Conservation (phyloP, 371 early-diverging fungal genomes). For the Umbelopsis sp. region DNA sequence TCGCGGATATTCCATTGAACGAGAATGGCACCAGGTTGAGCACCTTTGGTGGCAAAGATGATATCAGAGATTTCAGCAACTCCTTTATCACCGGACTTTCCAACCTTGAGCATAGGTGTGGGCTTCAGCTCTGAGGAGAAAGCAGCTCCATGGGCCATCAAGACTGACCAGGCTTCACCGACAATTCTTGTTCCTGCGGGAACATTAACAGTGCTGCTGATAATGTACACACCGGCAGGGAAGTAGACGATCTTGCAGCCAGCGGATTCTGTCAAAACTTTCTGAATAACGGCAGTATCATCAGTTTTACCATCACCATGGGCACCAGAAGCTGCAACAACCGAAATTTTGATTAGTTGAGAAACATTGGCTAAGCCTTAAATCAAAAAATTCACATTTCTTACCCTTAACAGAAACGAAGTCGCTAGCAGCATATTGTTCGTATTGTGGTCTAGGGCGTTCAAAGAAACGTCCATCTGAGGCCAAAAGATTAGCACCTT, state of each 20-base stretch:
- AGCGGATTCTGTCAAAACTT: conserved; percentile 20
- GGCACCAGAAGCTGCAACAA: conserved; percentile 20
- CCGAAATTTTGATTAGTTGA: neutral
- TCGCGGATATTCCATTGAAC: conserved; percentile 28
- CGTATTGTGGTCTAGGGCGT: conserved; percentile 25
- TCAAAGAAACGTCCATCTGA: conserved; percentile 21
- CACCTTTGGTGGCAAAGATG: conserved; percentile 23
- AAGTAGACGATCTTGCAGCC: conserved; percentile 28
- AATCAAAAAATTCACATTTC: neutral
- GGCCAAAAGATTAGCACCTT: conserved; percentile 22
- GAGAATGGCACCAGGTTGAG: conserved; percentile 28
- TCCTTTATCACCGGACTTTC: conserved; percentile 28
- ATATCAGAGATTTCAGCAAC: conserved; percentile 29
- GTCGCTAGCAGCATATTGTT: conserved; percentile 3
- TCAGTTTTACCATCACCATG: conserved; percentile 35
- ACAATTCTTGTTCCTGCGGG: conserved; percentile 26
- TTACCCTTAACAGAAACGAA: conserved; percentile 27
- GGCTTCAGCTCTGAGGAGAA: conserved; percentile 26
- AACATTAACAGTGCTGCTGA: conserved; percentile 27
- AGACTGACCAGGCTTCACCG: conserved; percentile 32
- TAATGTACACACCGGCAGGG: conserved; percentile 25
- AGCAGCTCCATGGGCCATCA: conserved; percentile 25
- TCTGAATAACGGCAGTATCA: conserved; percentile 24
- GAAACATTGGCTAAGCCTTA: neutral
- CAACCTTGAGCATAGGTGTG: conserved; percentile 29